Conservation (phyloP, 2,329 filamentous ascomycete genomes). For the Leptoxyphium fumago region DNA sequence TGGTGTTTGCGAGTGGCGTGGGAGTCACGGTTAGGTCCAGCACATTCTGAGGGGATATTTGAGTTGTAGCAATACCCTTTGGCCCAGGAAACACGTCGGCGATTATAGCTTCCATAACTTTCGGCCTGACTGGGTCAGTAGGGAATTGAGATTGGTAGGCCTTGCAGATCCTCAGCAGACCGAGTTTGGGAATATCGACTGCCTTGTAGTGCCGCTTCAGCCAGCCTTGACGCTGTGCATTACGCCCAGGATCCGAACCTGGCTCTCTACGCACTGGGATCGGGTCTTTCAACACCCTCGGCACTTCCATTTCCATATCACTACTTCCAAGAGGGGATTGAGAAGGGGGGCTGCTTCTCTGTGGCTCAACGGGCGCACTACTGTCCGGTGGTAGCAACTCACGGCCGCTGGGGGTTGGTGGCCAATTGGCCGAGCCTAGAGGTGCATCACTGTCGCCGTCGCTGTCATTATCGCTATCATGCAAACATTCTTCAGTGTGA, state of each 20-base stretch:
- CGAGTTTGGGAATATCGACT: no score
- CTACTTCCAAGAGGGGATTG: background rate
- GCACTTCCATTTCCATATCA: background rate
- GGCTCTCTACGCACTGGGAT: background rate
- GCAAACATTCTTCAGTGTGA: background rate
- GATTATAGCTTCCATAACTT: no score
- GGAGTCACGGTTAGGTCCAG: no score
- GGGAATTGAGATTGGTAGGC: no score
- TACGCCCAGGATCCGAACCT: background rate
- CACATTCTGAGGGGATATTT: no score
- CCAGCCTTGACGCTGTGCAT: background rate
- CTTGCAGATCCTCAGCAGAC: no score
- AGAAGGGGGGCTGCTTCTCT: background rate
- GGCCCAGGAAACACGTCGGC: no score
- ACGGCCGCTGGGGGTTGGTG: slow-evolving; percentile 1
- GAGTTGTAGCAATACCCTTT: no score
- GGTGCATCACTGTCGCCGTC: background rate
- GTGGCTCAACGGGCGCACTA: slow-evolving; percentile 1
- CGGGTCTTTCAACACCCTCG: background rate
- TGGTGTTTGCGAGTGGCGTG: no score
- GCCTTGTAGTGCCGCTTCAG: no score
- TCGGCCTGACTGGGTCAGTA: no score
- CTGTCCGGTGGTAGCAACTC: slow-evolving; percentile 2
- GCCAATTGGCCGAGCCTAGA: background rate
- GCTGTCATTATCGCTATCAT: background rate